Conservation (phyloP, 805 yeast species). For the Nakazawaea sp. region DNA sequence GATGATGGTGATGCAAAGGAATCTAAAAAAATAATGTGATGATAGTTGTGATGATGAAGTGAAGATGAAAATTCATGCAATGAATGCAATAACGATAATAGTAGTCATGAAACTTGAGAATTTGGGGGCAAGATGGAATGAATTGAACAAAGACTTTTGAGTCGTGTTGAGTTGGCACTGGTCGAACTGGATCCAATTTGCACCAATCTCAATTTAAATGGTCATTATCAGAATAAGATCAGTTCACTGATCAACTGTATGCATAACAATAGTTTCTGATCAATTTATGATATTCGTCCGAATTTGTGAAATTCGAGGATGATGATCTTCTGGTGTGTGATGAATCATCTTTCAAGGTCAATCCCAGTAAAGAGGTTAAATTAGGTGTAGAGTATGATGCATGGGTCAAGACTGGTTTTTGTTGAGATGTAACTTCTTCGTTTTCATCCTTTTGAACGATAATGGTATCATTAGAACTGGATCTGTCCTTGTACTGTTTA, state of each 20-base stretch:
- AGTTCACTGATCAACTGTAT: conserved; percentile 2
- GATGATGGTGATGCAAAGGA: no score
- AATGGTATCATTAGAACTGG: not conserved
- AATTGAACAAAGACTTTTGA: no score
- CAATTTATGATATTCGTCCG: conserved; percentile 10
- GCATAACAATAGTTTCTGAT: conserved; percentile 12
- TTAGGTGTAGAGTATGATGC: not conserved
- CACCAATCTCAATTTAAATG: not conserved
- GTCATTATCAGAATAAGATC: not conserved
- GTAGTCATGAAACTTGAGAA: no score
- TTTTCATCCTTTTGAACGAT: not conserved
- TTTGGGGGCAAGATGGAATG: no score
- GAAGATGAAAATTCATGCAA: no score
- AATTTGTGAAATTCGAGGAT: conserved; percentile 2
- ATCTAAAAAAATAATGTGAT: no score
- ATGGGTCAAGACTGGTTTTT: not conserved
- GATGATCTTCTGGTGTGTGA: not conserved
- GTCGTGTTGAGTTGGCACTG: no score
- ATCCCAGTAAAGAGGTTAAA: conserved; percentile 1
- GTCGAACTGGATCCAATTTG: no score
- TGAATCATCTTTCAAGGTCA: not conserved
- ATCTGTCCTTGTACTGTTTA: not conserved
- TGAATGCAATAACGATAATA: no score
- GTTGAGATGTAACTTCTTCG: not conserved
- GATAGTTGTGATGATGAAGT: no score